Evolutionary conservation across 2,329 filamentous ascomycete species (phyloP).

Genomic region (Fusarium devonianum): DNA sequence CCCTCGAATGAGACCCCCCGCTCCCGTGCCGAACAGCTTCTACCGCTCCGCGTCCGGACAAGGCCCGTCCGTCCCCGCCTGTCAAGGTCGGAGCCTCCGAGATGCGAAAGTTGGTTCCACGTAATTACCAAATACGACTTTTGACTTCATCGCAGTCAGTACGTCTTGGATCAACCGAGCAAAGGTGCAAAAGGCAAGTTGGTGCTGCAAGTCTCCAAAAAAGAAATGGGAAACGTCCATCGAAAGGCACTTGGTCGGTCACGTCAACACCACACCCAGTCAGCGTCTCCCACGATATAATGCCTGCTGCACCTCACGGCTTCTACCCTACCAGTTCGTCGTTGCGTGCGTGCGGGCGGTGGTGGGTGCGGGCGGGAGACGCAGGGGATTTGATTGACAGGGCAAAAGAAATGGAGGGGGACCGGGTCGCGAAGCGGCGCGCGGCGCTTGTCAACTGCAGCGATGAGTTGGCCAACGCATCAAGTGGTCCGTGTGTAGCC

Average conservation of each 20-base stretch:
- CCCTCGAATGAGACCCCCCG: conserved; percentile 21
- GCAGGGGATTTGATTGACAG: conserved; percentile 38
- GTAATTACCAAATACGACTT: conserved; percentile 16
- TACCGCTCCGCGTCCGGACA: conserved; percentile 40
- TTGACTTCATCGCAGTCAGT: conserved; percentile 8
- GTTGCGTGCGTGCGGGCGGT: conserved; percentile 23
- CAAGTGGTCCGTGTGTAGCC: conserved; percentile 53
- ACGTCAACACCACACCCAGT: conserved; percentile 26
- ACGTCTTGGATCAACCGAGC: background rate
- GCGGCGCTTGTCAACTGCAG: conserved; percentile 51
- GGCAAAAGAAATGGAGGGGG: background rate
- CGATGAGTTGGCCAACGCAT: conserved; percentile 54
- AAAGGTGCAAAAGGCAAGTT: conserved; percentile 8
- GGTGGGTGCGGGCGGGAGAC: conserved; percentile 30
- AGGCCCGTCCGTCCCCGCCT: conserved; percentile 29
- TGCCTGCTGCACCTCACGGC: conserved; percentile 17
- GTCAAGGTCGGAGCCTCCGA: conserved; percentile 32
- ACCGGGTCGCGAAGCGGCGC: conserved; percentile 29
- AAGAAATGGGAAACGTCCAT: conserved; percentile 22
- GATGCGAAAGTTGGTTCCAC: conserved; percentile 9
- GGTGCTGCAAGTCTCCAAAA: conserved; percentile 3
- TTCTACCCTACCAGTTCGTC: conserved; percentile 30
- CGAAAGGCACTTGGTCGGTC: conserved; percentile 30
- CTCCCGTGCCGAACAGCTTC: conserved; percentile 35
- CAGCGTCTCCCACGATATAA: conserved; percentile 30